A percentile compares a stretch with the other conserved stretches of the same genome.
Conservation (phyloP, 2,329 filamentous ascomycete genomes). For the Coccinonectria pachysandricola region DNA sequence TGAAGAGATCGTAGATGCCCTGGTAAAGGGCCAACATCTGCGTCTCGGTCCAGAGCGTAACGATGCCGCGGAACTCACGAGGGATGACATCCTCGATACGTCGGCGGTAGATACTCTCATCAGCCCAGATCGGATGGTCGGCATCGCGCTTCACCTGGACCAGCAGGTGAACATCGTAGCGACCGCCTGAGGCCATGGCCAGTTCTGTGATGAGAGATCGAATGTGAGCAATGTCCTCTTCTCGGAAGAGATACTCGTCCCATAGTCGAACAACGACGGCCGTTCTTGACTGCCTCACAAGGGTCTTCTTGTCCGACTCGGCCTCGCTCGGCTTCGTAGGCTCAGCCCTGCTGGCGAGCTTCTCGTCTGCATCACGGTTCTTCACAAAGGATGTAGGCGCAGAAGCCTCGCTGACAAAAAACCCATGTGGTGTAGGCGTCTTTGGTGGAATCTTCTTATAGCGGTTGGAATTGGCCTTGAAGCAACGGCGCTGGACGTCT, state of each 20-base stretch:
- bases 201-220: constrained; percentile 79
- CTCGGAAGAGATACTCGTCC: constrained; percentile 68
- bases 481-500: constrained; percentile 64
- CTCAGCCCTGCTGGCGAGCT: constrained; percentile 5
- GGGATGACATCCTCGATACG: constrained; percentile 62
- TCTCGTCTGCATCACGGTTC: constrained; percentile 8
- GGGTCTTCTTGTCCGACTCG: constrained; percentile 3
- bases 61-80: constrained; percentile 77
- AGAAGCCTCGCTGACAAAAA: constrained; percentile 34
- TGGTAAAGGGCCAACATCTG: constrained; percentile 90
- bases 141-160: constrained; percentile 75
- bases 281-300: constrained; percentile 33
- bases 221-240: constrained; percentile 72
- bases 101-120: constrained; percentile 55
- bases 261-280: constrained; percentile 76
- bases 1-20: constrained; percentile 69
- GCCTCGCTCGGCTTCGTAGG: constrained; percentile 8
- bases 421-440: constrained; percentile 35
- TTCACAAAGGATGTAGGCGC: constrained; percentile 3
- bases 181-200: constrained; percentile 67
- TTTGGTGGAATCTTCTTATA: constrained; percentile 44
- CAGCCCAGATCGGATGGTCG: constrained; percentile 67
- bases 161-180: constrained; percentile 79
- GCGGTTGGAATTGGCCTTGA: constrained; percentile 56
- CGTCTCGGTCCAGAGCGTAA: constrained; percentile 85